Percentiles rank a stretch among this genome's conserved stretches.
Evolutionary conservation across 345 rosid genomes (phyloP).

Genomic region (Pseudoturritis turrita): DNA sequence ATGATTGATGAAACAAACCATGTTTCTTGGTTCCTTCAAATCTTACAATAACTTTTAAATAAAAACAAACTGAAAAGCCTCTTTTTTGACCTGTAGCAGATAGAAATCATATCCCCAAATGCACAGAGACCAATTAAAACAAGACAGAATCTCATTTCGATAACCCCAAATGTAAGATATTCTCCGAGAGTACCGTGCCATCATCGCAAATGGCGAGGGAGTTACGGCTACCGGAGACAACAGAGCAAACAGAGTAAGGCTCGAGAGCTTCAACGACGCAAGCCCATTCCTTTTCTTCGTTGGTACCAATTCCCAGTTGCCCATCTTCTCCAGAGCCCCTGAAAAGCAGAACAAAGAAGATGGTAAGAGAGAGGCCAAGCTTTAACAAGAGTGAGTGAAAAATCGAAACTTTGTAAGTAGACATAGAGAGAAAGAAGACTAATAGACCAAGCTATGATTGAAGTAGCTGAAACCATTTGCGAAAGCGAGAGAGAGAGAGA

Average conservation of each 20-base stretch:
- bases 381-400: conserved; percentile 3
- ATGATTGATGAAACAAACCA: background rate
- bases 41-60: background rate
- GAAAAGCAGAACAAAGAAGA: background rate
- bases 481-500: background rate
- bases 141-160: background rate
- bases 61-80: background rate
- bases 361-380: background rate
- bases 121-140: background rate
- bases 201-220: conserved; percentile 95
- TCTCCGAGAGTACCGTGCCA: conserved; percentile 53
- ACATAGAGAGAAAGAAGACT: background rate
- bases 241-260: conserved; percentile 64
- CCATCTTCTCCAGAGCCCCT: conserved; percentile 99
- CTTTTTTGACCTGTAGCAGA: background rate
- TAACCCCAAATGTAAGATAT: background rate
- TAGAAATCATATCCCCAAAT: background rate
- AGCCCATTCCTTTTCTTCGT: conserved; percentile 82
- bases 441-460: conserved; percentile 48
- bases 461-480: conserved; percentile 38
- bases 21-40: background rate
- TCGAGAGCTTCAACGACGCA: conserved; percentile 73
- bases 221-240: conserved; percentile 97
- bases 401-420: conserved; percentile 11
- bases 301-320: conserved; percentile 78